A percentile compares a stretch with the other conserved stretches of the same genome.
phyloP scores from a whole-genome alignment of 2,329 filamentous ascomycete genomes.

The Pseudogymnoascus sp. region DNA sequence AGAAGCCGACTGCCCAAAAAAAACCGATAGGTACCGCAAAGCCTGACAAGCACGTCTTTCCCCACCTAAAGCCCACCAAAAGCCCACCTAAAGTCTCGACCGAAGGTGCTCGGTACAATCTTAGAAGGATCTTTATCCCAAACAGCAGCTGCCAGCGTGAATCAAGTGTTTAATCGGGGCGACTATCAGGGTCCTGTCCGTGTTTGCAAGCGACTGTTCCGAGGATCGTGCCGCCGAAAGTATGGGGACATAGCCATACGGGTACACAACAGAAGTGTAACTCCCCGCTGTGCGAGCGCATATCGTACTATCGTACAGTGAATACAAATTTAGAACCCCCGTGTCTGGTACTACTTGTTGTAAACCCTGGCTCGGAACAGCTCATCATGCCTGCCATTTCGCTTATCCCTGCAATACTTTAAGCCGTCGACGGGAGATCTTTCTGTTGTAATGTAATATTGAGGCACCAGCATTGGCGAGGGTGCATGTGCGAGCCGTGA shows the following conservation, averaged over 20 bases:
- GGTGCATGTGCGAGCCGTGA: neutral
- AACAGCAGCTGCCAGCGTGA: neutral
- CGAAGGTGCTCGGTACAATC: neutral
- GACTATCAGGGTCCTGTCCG: neutral
- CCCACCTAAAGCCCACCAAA: too few species aligned
- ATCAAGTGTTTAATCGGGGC: neutral
- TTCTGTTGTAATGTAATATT: neutral
- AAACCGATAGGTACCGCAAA: neutral
- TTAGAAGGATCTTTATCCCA: neutral
- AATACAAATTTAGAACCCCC: neutral
- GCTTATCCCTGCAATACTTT: neutral
- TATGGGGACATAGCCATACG: neutral
- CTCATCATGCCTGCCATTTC: neutral
- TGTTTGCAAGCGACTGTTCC: neutral
- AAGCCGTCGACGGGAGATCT: neutral
- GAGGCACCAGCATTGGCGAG: neutral
- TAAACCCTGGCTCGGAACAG: neutral
- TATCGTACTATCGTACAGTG: neutral
- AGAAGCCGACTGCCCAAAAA: neutral
- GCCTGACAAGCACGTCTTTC: neutral
- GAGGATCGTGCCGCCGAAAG: neutral
- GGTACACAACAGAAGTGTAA: neutral
- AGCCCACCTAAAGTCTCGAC: neutral
- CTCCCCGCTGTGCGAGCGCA: neutral
- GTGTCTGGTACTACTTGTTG: neutral